A percentile compares a stretch with the other conserved stretches of the same genome.
These are phyloP conservation scores for Hysterangium stoloniferum DNA, from an alignment of 768 basidiomycete genomes.

Conservation along the genomic window DNA sequence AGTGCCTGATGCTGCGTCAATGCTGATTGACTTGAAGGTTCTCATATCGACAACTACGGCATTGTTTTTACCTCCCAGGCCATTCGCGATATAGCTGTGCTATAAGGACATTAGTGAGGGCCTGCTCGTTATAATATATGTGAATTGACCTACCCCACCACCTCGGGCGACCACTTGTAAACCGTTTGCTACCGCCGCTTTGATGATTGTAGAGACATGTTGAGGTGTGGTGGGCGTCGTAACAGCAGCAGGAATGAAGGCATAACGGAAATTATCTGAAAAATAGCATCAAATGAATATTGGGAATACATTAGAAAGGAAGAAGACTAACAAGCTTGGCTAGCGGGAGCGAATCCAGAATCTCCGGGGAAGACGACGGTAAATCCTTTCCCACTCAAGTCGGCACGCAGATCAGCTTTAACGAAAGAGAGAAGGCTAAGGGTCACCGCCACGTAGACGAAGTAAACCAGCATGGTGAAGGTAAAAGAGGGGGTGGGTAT, in stretches of 20 bases:
- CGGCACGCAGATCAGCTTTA: no score
- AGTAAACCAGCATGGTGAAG: no score
- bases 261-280: constrained; percentile 11
- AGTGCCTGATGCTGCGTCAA: constrained; percentile 14
- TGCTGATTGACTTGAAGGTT: constrained; percentile 14
- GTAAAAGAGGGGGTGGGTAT: no score
- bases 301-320: not conserved
- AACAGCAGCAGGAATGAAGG: constrained; percentile 20
- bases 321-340: no score
- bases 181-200: constrained; percentile 16
- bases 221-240: constrained; percentile 15
- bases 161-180: constrained; percentile 19
- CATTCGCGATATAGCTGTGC: constrained; percentile 20
- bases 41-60: constrained; percentile 19
- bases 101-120: no score
- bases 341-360: no score
- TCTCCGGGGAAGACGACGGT: no score
- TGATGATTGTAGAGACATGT: constrained; percentile 15
- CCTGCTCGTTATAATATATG: no score
- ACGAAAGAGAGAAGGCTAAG: no score
- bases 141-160: no score
- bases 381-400: no score
- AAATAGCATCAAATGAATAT: not conserved
- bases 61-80: constrained; percentile 16
- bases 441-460: no score